Evolutionary conservation across 176 grass and related monocot genomes (phyloP), one percentile per base, ranked within the genome.

Genomic region (Elymus sibiricus): DNA sequence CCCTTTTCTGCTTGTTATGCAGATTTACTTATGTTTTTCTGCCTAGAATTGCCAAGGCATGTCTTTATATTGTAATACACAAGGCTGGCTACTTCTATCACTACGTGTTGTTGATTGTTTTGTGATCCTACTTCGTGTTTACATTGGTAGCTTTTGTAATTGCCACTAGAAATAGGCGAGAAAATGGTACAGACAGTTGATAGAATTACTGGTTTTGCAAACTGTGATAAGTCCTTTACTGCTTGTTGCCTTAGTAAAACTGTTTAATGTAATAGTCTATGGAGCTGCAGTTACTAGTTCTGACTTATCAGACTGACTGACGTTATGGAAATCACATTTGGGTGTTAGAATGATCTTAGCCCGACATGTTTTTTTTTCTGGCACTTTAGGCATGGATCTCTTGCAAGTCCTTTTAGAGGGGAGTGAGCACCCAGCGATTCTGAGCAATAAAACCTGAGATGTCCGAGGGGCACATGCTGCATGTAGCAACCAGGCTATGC

Each of bases 261-360:
- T 25, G 65, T 49, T 69, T 68, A 31, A 82, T 70, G 64, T 70
- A 64, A 25, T 69, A 35, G 42, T 34, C 43, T 31, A 46, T 81
- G 43, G 28, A 51, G 19, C 17, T 81, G 19, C 29, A 82, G 22
- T 17, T 51, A 70, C 7, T 55, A 63, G 13, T 82, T 82, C 49
- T 55, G 11, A 82, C 79, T 32, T 67, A 67, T 25, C 19, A 34
- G 44, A 25, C 35, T 55, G 64, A 32, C 29, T 63, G 35, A 63
- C 32, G 38, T 78, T 56, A 78, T 78, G 12, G 19, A 78, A 62
- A 63, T 19, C 56, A 37, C 2, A 53, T 82, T 67, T 38, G 44
- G 8, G 64, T 82, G 44, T 82, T 55, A 70, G 32, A 51, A 82
- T 69, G 44, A n/a, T 53, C 19, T 81, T 81, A 81, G 19, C 43